Evolutionary conservation across 1,284 basidiomycete species (phyloP).

Genomic region (Ganoderma sp.): DNA sequence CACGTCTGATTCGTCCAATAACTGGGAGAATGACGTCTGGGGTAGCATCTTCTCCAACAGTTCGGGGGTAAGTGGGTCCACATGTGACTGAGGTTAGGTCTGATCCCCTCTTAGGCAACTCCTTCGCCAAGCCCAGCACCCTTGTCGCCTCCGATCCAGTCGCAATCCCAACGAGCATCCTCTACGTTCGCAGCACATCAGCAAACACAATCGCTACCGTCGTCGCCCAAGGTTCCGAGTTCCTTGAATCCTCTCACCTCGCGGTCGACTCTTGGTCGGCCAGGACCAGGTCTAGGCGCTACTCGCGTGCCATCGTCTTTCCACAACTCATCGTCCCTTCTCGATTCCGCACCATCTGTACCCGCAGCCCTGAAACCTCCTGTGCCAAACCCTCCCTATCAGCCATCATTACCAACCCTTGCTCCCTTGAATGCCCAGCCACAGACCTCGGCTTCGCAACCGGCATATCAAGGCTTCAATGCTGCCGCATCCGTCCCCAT

Average conservation of each 20-base stretch:
- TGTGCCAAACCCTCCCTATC: slow-evolving; percentile 24
- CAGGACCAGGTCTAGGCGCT: slow-evolving; percentile 48
- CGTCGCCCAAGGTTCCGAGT: slow-evolving; percentile 45
- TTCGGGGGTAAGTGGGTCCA: slow-evolving; percentile 44
- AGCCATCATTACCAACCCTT: slow-evolving; percentile 27
- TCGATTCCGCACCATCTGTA: slow-evolving; percentile 33
- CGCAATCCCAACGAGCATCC: slow-evolving; percentile 17
- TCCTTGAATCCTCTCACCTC: slow-evolving; percentile 28
- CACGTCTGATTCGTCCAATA: slow-evolving; percentile 46
- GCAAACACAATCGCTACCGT: slow-evolving; percentile 48
- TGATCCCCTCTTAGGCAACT: slow-evolving; percentile 28
- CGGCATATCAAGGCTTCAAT: slow-evolving; percentile 1
- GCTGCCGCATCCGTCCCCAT: slow-evolving; percentile 27
- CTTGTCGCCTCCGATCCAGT: slow-evolving; percentile 26
- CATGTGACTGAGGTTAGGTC: slow-evolving; percentile 4
- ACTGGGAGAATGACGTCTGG: slow-evolving; percentile 84
- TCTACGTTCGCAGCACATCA: slow-evolving; percentile 32
- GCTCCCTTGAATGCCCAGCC: slow-evolving; percentile 19
- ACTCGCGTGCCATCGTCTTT: slow-evolving; percentile 46
- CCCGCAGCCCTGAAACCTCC: slow-evolving; percentile 21
- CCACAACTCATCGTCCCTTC: slow-evolving; percentile 42
- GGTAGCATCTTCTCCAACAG: slow-evolving; percentile 66
- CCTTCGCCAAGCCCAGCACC: slow-evolving; percentile 33
- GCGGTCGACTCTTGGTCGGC: slow-evolving; percentile 35
- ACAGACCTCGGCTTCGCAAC: background rate